Percentiles rank a stretch among this genome's conserved stretches.
phyloP scores from a whole-genome alignment of 441 rosid genomes.

The Melastoma candidum region DNA sequence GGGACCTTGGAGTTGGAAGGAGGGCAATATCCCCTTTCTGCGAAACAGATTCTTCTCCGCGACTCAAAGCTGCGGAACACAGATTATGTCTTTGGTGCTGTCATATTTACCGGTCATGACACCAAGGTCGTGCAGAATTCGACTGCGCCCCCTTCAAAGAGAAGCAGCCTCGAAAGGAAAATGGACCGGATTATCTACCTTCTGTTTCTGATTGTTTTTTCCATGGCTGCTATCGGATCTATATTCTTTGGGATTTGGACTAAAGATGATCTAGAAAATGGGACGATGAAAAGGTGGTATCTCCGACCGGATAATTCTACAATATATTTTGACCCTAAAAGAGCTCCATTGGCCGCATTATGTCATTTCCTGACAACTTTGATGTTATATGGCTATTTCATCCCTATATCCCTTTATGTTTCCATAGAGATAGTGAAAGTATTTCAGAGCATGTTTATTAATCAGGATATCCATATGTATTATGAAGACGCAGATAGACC shows the following conservation, averaged over 20 bases:
- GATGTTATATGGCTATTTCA: too few relatives aligned
- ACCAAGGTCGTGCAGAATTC: constrained; percentile 7
- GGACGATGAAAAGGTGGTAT: too few relatives aligned
- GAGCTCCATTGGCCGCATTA: too few relatives aligned
- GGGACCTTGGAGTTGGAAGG: constrained; percentile 7
- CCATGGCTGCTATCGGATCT: constrained; percentile 6
- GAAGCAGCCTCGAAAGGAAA: constrained; percentile 6
- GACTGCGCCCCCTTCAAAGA: constrained; percentile 2
- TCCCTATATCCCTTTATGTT: too few relatives aligned
- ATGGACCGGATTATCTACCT: constrained; percentile 5
- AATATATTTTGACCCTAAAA: too few relatives aligned
- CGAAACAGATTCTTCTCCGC: not conserved
- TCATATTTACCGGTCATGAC: constrained; percentile 2
- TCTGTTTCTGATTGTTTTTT: constrained; percentile 3
- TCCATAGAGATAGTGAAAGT: too few relatives aligned
- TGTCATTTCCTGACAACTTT: too few relatives aligned
- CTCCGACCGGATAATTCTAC: too few relatives aligned
- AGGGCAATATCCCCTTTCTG: not conserved
- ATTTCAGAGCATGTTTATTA: too few relatives aligned
- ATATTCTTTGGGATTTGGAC: not conserved
- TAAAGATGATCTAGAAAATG: too few relatives aligned
- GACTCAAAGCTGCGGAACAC: constrained; percentile 2
- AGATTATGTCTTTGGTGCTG: constrained; percentile 3
- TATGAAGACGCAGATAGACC: too few relatives aligned
- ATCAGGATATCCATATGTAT: too few relatives aligned